Evolutionary conservation across 2,329 filamentous ascomycete species (phyloP), one percentile per base, ranked within the genome.

Genomic region (Polytolypa hystricis): DNA sequence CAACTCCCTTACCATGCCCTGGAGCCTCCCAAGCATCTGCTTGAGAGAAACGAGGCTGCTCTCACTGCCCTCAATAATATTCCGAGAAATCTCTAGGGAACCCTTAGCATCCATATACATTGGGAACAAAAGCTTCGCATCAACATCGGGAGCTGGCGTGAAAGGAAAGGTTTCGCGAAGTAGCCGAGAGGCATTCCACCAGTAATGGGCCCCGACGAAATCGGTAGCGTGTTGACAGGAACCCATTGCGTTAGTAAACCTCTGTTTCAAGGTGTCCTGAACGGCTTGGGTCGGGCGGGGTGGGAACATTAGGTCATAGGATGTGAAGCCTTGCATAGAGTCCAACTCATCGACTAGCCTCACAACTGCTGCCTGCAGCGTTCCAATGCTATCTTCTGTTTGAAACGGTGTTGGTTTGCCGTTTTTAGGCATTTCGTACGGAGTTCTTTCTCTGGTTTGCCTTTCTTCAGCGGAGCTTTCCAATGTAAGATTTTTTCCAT

Each of bases 341-440:
- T 91, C 84, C 42, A 81, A 87, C 44, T 93, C 84, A 50, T 85
- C 75, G 1, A 91, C 81, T 4, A 93, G 67, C 53, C 81, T 86
- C 41, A 85, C 62, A 36, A 93, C 83, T 0, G 84, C 83, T 42
- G 85, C 79, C 40, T 87, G 79, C 3, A 93, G 62, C 44, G 84
- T 80, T 51, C 86, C 81, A 47, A 87, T 86, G 50, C 86, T 82
- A 48, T 81, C 83, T 55, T 83, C 78, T 3, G 85, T 18, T 12
- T 10, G 26, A 7, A 18, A 15, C 14, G 19, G 20, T 3, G n/a
- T 30, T 3, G 34, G 65, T 35, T 83, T 81, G 0, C 68, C 53
- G 8, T 48, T 47, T 9, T 49, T 50, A 23, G 55, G 54, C n/a
- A 59, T 57, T 27, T 66, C 60, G 2, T 55, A 56, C 9, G 71